These are phyloP conservation scores for Aureobasidium sp. DNA, from an alignment of 2,329 filamentous ascomycete species.

Conservation along the genomic window DNA sequence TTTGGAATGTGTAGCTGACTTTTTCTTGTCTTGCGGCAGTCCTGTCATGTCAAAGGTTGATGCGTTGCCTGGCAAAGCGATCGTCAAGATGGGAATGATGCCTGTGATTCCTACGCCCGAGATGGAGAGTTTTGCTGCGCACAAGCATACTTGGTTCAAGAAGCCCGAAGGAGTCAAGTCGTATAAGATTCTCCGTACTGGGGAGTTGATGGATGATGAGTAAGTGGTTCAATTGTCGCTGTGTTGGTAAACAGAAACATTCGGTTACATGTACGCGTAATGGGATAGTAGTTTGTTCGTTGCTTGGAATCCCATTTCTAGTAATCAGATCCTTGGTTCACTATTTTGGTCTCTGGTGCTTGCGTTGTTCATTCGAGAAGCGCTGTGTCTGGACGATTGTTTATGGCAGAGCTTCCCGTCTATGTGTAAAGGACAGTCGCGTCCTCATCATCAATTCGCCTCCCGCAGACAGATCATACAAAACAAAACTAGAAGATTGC, in stretches of 20 bases:
- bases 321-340: too few species aligned
- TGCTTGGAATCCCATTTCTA: too few species aligned
- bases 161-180: slow-evolving; percentile 30
- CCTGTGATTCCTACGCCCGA: slow-evolving; percentile 40
- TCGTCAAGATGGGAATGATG: slow-evolving; percentile 46
- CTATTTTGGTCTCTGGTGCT: too few species aligned
- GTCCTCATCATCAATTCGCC: too few species aligned
- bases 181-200: slow-evolving; percentile 27
- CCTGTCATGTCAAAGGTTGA: slow-evolving; percentile 35
- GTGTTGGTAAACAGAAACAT: neutral
- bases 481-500: too few species aligned
- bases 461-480: too few species aligned
- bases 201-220: slow-evolving; percentile 6
- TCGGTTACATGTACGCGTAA: neutral
- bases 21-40: slow-evolving; percentile 22
- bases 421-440: too few species aligned
- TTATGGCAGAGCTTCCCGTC: too few species aligned
- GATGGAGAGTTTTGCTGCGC: slow-evolving; percentile 36
- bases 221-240: neutral
- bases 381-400: neutral
- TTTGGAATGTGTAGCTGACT: too few species aligned
- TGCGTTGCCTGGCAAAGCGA: slow-evolving; percentile 31
- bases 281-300: too few species aligned
- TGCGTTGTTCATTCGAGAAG: neutral
- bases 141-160: slow-evolving; percentile 38